phyloP scores from a whole-genome alignment of 2,329 filamentous ascomycete genomes.

The Aspergillus eucalypticola region DNA sequence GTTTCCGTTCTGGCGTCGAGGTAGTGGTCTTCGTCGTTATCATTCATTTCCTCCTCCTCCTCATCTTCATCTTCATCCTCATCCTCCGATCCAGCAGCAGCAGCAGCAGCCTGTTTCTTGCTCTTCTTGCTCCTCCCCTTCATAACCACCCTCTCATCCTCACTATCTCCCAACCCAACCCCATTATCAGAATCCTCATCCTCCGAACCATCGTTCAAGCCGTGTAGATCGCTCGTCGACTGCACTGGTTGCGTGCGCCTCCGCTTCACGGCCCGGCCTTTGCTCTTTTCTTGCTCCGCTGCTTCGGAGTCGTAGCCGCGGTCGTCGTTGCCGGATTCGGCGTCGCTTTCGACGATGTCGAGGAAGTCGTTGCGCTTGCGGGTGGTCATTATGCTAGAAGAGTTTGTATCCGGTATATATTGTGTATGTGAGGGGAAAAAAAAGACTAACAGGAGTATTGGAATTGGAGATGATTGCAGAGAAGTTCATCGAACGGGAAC shows the following conservation, averaged over 20 bases:
- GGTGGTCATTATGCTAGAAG: slow-evolving; percentile 33
- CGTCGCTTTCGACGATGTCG: slow-evolving; percentile 40
- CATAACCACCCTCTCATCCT: slow-evolving; percentile 14
- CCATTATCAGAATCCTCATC: slow-evolving; percentile 18
- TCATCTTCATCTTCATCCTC: slow-evolving; percentile 14
- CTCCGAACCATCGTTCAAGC: slow-evolving; percentile 13
- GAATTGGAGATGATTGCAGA: background rate
- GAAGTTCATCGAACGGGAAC: slow-evolving; percentile 5
- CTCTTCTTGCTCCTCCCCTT: slow-evolving; percentile 16
- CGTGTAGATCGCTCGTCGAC: slow-evolving; percentile 12
- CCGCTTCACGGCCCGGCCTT: slow-evolving; percentile 38
- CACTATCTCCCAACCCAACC: slow-evolving; percentile 14
- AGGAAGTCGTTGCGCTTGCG: slow-evolving; percentile 44
- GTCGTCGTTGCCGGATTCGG: slow-evolving; percentile 40
- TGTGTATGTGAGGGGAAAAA: background rate
- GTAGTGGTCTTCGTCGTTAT: slow-evolving; percentile 9
- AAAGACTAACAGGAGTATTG: background rate
- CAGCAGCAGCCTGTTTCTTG: slow-evolving; percentile 9
- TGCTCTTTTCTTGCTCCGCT: slow-evolving; percentile 42
- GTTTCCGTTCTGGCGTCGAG: slow-evolving; percentile 12
- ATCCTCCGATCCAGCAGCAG: background rate
- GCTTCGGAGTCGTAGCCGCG: slow-evolving; percentile 50
- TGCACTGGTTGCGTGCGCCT: slow-evolving; percentile 33
- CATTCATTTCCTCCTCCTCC: slow-evolving; percentile 14
- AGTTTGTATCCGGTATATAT: background rate